phyloP scores from a whole-genome alignment of 192 early-diverging fungal species.

The Linnemannia schmuckeri region DNA sequence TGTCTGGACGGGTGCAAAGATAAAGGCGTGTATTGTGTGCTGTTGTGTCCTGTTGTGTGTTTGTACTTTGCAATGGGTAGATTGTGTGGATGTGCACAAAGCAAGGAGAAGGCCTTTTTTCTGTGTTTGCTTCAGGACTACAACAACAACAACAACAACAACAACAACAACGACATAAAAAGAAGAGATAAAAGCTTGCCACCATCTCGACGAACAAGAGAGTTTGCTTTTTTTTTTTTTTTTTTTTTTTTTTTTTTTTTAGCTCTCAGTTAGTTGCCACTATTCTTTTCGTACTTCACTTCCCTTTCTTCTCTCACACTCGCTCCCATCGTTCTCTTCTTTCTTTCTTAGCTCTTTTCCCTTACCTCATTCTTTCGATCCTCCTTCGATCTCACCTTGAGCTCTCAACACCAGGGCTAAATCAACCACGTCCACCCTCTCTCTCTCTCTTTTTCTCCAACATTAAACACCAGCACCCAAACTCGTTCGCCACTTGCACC shows the following conservation, averaged over 20 bases:
- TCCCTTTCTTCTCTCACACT: not conserved
- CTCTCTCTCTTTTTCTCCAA: not conserved
- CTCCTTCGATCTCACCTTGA: not conserved
- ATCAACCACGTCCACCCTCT: not conserved
- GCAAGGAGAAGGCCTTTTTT: not conserved
- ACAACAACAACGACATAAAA: not conserved
- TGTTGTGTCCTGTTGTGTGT: not conserved
- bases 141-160: not conserved
- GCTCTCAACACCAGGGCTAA: not conserved
- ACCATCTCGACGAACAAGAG: not conserved
- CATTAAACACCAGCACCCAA: not conserved
- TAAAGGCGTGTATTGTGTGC: not conserved
- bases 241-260: not conserved
- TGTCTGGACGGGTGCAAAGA: not conserved
- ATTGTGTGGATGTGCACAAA: not conserved
- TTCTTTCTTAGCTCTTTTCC: not conserved
- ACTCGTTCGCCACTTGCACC: not conserved
- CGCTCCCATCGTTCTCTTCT: not conserved
- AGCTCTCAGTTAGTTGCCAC: not conserved
- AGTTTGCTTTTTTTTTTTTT: not conserved
- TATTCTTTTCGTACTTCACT: not conserved
- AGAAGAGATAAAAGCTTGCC: not conserved
- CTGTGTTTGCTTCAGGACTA: not conserved
- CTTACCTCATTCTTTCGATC: slow-evolving; percentile 4
- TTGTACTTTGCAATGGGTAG: no score